Conservation (phyloP, 148 eudicot genomes). For the Vaccinium darrowii region DNA sequence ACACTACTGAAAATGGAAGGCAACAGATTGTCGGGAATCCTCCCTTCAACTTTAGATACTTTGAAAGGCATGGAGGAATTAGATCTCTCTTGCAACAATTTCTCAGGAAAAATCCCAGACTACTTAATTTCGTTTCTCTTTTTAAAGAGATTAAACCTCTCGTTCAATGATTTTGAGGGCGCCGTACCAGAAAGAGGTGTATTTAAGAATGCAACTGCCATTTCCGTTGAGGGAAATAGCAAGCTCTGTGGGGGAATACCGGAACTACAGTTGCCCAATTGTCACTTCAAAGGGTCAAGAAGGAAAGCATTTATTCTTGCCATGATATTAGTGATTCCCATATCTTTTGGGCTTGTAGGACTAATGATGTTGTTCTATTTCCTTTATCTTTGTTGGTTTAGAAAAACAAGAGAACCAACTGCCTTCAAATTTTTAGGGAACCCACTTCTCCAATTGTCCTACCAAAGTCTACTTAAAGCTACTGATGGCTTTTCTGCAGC, state of each 20-base stretch:
- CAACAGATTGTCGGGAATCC: too few species aligned
- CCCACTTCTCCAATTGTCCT: too few species aligned
- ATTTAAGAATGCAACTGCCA: background rate
- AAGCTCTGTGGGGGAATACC: slow-evolving; percentile 17
- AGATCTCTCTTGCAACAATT: too few species aligned
- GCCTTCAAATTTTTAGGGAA: background rate
- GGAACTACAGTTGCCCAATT: background rate
- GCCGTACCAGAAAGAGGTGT: background rate
- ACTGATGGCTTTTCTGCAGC: too few species aligned
- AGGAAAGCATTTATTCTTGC: background rate
- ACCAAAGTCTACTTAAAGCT: too few species aligned
- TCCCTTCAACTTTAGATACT: too few species aligned
- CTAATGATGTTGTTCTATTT: background rate
- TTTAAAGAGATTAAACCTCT: too few species aligned
- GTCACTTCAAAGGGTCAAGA: background rate
- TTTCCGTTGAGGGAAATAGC: slow-evolving; percentile 7
- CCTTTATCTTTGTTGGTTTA: background rate
- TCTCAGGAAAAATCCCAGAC: too few species aligned
- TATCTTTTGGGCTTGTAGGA: background rate
- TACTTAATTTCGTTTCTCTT: too few species aligned
- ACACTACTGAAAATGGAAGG: too few species aligned
- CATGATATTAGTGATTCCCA: background rate
- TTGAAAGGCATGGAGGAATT: too few species aligned
- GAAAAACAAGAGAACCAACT: background rate
- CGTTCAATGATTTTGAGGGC: too few species aligned